Evolutionary conservation across 192 early-diverging fungal species (phyloP), one percentile per base, ranked within the genome.

Genomic region (Mortierella claussenii): DNA sequence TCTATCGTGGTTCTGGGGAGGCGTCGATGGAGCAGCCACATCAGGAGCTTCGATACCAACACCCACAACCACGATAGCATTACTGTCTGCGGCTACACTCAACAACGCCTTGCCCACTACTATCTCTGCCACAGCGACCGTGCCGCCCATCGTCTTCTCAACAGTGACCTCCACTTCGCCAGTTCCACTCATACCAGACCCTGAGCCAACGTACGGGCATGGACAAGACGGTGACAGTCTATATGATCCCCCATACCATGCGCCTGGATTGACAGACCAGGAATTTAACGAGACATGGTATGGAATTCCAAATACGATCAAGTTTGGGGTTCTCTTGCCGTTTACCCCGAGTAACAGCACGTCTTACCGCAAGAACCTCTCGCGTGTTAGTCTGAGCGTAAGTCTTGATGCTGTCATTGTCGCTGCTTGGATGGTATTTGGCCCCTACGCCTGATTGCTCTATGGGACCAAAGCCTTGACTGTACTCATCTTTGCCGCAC

Each of bases 271-370:
- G 4, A 74, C 70, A 3, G 56, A 74, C 1, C 23, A 74, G 17
- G 70, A 74, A 27, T 59, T 65, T 20, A 45, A 52, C 21, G 55
- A 65, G 15, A 74, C 70, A 7, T 65, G 62, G 49, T 20, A 18
- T 28, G 70, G 70, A 3, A 17, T 36, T 1, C 55, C 55, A 3
- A 24, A 57, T 5, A 74, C 70, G 4, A 23, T 74, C 40, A 74
- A 74, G 48, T 60, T 74, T 30, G 70, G 70, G 1, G 49, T 74
- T 0, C 31, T 74, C 4, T n/a, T 74, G 31, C 70, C 70, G 2
- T 74, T 74, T 20, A 42, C 70, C 1, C 27, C 55, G 1, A 36
- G 36, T 8, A 9, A 32, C 20, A 32, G 47, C 8, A 20, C 17
- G 11, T 12, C 52, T 2, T 65, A 65, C 33, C n/a, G 31, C 20